Base-by-base conservation (phyloP, 2,329 filamentous ascomycete species). In the Rosellinia necatrix region DNA sequence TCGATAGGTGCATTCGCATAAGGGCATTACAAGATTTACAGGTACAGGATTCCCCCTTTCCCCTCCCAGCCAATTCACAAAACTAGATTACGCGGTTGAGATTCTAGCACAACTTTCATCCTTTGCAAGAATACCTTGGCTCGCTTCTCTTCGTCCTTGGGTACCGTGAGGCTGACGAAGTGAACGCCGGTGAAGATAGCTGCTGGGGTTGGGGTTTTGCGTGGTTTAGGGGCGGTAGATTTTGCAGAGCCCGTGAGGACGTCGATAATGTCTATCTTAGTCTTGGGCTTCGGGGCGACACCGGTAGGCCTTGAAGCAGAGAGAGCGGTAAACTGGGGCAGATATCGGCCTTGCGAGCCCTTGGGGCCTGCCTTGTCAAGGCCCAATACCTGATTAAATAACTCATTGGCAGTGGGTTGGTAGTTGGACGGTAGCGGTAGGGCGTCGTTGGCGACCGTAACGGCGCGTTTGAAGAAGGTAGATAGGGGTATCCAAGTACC, bases 351-450 rank as follows among this genome's bases (percentile, higher is more conserved):
- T 72, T 84, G 71, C 70, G 83, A 79, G 42, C 75, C 78, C 55
- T 82, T 78, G 64, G 82, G 75, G 7, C 73, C 71, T 24, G 74
- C 66, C 61, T 73, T 76, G 69, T 82, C 76, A 17, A 92, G 76
- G 8, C 92, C 93, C 6, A 99, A 82, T 12, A 97, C 81, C 66
- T 93, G 86, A 70, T 97, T 87, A 76, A 97, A 97, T 10, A 99
- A 84, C 71, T 96, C 91, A 69, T 92, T 84, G 30, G 88, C 78
- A 0, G 89, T 87, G 12, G 88, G 88, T 69, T 85, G 81, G 41
- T 82, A 80, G 58, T 78, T 78, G 57, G 85, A 80, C 4, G 86
- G 83, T 24, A 82, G 78, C 2, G 93, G 93, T 6, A 97, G 83
- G 41, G 89, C 85, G 61, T 94, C 88, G 75, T 97, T 97, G 58